Evolutionary conservation across 768 basidiomycete genomes (phyloP), one percentile per base, ranked within the genome.

Genomic region (Xerocomellus intermedius): DNA sequence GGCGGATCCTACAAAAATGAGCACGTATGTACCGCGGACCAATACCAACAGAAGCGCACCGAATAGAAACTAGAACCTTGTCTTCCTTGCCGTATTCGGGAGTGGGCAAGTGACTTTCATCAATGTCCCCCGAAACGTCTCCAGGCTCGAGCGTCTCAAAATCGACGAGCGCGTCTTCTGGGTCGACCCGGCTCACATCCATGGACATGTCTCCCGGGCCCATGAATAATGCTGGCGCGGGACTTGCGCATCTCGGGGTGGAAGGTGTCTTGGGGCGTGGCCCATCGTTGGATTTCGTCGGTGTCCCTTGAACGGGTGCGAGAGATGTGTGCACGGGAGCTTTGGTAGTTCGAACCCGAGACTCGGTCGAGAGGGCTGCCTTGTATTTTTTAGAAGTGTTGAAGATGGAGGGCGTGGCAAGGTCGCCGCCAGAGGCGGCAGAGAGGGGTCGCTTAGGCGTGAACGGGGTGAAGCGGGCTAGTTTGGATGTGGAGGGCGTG

Each of bases 31-130:
- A 19, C 26, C 17, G 21, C 9, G 8, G 16, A 49, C 6, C 8
- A 12, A 41, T 2, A 21, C 7, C n/a, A 14, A 56, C 22, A 22
- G 36, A 47, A 56, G 42, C 59, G 68, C 58, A 89, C 89, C 89
- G 79, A 60, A 94, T 79, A 24, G 91, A 91, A 21, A 93, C 91
- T 69, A 93, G 84, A 42, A 92, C 91, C 68, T 93, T 92, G 69
- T 92, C 90, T 50, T 89, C 82, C 48, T 81, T 83, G n/a, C 86
- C 85, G 56, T 85, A 81, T 48, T 84, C 78, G 1, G 72, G 68
- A 2, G 68, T 65, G n/a, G 69, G 71, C 51, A 73, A 58, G 16
- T 84, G 64, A 17, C 76, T 75, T 51, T 85, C 83, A 50, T 90
- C 89, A 2, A 89, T 75, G 50, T 87, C 87, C 0, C 71, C 86